Percentiles rank a stretch among this genome's conserved stretches.
phyloP scores from a whole-genome alignment of 192 early-diverging fungal species.

The Coemansia sp. region DNA sequence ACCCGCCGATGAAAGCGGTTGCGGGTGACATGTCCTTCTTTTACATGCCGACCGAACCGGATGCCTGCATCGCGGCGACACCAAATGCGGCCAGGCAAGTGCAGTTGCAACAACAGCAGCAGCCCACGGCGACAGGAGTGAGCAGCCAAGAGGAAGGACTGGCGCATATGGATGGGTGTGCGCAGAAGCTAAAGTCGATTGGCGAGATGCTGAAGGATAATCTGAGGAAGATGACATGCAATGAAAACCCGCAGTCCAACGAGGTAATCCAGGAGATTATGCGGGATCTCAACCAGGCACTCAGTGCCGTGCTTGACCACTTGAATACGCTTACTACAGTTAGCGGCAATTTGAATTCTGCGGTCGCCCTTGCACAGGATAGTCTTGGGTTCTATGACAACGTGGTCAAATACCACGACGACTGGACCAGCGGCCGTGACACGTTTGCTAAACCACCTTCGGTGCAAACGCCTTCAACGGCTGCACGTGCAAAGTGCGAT shows the following conservation, averaged over 20 bases:
- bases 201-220: slow-evolving; percentile 33
- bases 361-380: slow-evolving; percentile 13
- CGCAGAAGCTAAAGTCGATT: slow-evolving; percentile 18
- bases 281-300: not conserved
- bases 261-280: slow-evolving; percentile 17
- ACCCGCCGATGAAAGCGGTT: slow-evolving; percentile 5
- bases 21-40: not conserved
- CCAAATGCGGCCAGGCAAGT: too few species aligned
- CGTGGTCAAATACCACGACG: not conserved
- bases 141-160: not conserved
- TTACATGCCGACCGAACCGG: slow-evolving; percentile 1
- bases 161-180: slow-evolving; percentile 7
- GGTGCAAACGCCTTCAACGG: too few species aligned
- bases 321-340: not conserved
- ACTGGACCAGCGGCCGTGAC: not conserved
- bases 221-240: slow-evolving; percentile 9
- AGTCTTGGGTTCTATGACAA: slow-evolving; percentile 10
- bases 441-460: too few species aligned
- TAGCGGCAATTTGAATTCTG: not conserved
- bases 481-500: too few species aligned
- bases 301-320: slow-evolving; percentile 5
- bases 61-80: not conserved
- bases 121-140: too few species aligned
- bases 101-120: too few species aligned
- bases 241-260: slow-evolving; percentile 24